Conservation (phyloP, 2,329 filamentous ascomycete genomes). For the Aspergillus fijiensis region DNA sequence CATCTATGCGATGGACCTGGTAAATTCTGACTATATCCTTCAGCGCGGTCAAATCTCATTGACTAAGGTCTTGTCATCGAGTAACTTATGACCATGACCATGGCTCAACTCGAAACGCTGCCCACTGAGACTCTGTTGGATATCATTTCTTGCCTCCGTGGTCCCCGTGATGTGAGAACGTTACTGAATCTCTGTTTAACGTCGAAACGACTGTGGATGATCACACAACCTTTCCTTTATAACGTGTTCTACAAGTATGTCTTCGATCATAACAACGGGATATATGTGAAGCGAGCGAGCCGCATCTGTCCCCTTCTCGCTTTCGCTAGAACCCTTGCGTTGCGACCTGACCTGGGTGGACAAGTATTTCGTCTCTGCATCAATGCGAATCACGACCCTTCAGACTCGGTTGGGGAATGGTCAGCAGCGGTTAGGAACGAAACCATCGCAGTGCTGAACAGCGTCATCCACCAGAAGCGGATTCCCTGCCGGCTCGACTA, state of each 20-base stretch:
- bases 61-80: neutral
- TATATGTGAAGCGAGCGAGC: neutral
- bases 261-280: neutral
- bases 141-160: neutral
- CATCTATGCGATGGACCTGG: neutral
- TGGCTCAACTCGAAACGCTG: neutral
- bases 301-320: conserved; percentile 1
- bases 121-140: neutral
- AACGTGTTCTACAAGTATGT: neutral
- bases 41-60: neutral
- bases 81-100: neutral
- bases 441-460: neutral
- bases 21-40: neutral
- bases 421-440: neutral
- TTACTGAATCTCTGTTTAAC: neutral
- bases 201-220: neutral
- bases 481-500: neutral
- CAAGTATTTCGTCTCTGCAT: neutral
- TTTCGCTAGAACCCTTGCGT: conserved; percentile 7
- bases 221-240: conserved; percentile 9
- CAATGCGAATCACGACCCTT: neutral
- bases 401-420: neutral
- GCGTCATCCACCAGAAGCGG: neutral
- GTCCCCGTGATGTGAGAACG: neutral
- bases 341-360: conserved; percentile 9